Base-by-base conservation (phyloP, 1,284 basidiomycete species). In the Golubevia pallescens region DNA sequence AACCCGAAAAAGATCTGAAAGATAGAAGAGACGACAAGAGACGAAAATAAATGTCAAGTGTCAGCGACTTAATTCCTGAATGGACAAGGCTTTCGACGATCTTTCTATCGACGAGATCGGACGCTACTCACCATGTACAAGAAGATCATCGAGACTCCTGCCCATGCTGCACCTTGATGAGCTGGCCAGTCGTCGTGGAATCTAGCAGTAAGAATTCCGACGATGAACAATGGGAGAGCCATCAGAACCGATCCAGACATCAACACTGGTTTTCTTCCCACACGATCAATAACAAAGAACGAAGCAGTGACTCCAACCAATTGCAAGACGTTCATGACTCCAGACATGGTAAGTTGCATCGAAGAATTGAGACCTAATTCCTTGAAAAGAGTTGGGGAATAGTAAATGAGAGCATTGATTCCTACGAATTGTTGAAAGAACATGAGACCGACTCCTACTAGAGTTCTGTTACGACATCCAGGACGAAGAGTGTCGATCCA, bases 341-440 rank as follows among this genome's bases (percentile, higher is more conserved):
- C 69, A 32, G 60, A 52, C 65, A 69, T 66, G 8, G 57, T 65
- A 28, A 74, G 65, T 16, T 42, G 62, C 13, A 57, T 52, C n/a
- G 73, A 62, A 61, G 52, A 65, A 24, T 42, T 53, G 2, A 75
- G 55, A 20, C 75, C 75, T n/a, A 77, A 63, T 21, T 72, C 60
- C 34, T 60, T 34, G 53, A 64, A 61, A 57, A 66, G 64, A 2
- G 81, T 75, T 0, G 84, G 85, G 3, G 71, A 64, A 72, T 86
- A 21, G 10, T 6, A 60, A 20, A 21, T 54, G 1, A 73, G 24
- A 10, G 65, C 66, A 62, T 73, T 72, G 54, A 73, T 73, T 70
- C 74, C 67, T 20, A 70, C 63, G 19, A 75, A 63, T 58, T 67
- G 69, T 55, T 69, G 66, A 52, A 77, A 74, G 58, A 75, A 71